These are phyloP conservation scores for Paxillus ammoniavirescens DNA, from an alignment of 768 basidiomycete genomes.

Conservation along the genomic window DNA sequence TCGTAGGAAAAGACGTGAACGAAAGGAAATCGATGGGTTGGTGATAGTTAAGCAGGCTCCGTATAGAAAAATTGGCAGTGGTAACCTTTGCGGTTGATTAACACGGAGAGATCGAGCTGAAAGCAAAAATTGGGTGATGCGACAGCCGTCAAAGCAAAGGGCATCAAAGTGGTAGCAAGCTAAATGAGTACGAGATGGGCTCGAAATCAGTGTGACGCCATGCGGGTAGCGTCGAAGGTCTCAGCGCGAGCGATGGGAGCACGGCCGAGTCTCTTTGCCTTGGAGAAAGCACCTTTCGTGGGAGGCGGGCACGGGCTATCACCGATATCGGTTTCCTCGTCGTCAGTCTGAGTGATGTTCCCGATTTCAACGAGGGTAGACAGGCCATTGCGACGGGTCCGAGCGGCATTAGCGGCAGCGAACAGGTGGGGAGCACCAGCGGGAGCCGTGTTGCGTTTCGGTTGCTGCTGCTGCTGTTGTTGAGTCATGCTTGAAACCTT, in stretches of 20 bases:
- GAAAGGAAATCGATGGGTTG: slow-evolving; percentile 2
- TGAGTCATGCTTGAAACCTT: slow-evolving; percentile 37
- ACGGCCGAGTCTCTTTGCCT: slow-evolving; percentile 55
- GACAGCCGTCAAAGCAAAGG: neutral
- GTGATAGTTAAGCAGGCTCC: slow-evolving; percentile 2
- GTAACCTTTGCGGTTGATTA: slow-evolving; percentile 8
- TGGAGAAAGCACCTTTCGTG: slow-evolving; percentile 52
- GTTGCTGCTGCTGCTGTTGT: slow-evolving; percentile 40
- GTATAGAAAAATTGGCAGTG: neutral
- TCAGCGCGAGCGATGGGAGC: slow-evolving; percentile 58
- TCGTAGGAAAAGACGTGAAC: slow-evolving; percentile 11
- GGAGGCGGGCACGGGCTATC: slow-evolving; percentile 89
- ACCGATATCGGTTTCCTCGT: slow-evolving; percentile 75
- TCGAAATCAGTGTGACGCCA: slow-evolving; percentile 43
- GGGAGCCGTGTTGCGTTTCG: slow-evolving; percentile 70
- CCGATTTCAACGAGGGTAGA: slow-evolving; percentile 67
- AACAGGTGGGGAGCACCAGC: slow-evolving; percentile 55
- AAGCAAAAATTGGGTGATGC: slow-evolving; percentile 3
- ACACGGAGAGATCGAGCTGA: slow-evolving; percentile 4
- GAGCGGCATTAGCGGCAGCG: slow-evolving; percentile 68
- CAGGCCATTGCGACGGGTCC: slow-evolving; percentile 59
- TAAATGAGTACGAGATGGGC: neutral
- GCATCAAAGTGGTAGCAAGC: slow-evolving; percentile 3
- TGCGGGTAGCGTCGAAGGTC: slow-evolving; percentile 64
- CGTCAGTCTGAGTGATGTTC: slow-evolving; percentile 63